Conservation (phyloP, 306 rosid genomes). For the Hippophae tibetana region DNA sequence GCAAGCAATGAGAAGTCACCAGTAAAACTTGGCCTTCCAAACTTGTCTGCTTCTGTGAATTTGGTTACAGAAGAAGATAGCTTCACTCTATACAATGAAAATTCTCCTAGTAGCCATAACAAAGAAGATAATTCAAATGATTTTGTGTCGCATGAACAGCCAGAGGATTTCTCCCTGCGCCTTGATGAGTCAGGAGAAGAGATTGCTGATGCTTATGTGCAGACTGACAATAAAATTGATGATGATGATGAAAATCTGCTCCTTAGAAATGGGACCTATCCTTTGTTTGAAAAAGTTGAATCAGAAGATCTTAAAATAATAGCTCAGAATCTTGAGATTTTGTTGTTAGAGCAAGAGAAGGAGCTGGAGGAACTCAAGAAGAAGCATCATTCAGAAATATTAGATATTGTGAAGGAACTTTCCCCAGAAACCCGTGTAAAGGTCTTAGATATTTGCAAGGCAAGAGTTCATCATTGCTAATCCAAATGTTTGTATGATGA, state of each 20-base stretch:
- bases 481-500: conserved; percentile 4
- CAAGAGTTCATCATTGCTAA: conserved; percentile 24
- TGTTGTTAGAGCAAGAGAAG: conserved; percentile 40
- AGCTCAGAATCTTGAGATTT: conserved; percentile 32
- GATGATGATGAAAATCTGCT: conserved; percentile 17
- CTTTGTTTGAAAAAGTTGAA: conserved; percentile 17
- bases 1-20: conserved; percentile 51
- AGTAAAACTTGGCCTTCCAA: conserved; percentile 29
- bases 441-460: conserved; percentile 41
- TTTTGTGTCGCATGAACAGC: conserved; percentile 16
- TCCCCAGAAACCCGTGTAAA: conserved; percentile 35
- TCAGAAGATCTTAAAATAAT: conserved; percentile 19
- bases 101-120: conserved; percentile 10
- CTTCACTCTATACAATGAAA: conserved; percentile 12
- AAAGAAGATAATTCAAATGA: conserved; percentile 13
- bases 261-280: conserved; percentile 16
- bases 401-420: conserved; percentile 41
- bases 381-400: conserved; percentile 51
- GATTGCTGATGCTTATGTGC: conserved; percentile 18
- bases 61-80: conserved; percentile 13
- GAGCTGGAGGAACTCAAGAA: conserved; percentile 58
- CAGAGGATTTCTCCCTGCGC: conserved; percentile 13
- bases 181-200: conserved; percentile 14
- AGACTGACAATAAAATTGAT: conserved; percentile 15
- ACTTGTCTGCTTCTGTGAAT: conserved; percentile 27